These are phyloP conservation scores for Letharia lupina DNA, from an alignment of 495 filamentous ascomycete species.

Conservation along the genomic window DNA sequence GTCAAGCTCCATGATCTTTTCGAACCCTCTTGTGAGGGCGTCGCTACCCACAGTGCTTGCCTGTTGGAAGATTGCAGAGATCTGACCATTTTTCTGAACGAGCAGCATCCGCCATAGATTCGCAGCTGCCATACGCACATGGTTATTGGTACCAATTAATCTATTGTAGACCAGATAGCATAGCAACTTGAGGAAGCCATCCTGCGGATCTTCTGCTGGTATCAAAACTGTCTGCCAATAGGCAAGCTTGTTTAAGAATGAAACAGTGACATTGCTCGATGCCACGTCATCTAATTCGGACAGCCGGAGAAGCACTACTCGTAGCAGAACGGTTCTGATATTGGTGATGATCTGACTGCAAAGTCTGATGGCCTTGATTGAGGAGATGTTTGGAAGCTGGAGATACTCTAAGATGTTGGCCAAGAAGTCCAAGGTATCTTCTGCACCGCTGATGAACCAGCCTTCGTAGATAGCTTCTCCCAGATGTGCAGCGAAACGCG, in stretches of 20 bases:
- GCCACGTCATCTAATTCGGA: conserved; percentile 69
- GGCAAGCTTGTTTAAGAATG: conserved; percentile 70
- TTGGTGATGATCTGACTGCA: conserved; percentile 70
- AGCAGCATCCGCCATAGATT: conserved; percentile 83
- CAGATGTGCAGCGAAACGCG: conserved; percentile 68
- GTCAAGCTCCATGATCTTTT: conserved; percentile 76
- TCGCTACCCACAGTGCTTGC: conserved; percentile 60
- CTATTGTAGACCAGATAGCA: conserved; percentile 87
- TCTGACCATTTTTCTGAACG: conserved; percentile 87
- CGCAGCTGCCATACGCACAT: conserved; percentile 67
- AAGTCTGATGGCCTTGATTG: conserved; percentile 75
- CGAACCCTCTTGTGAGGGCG: conserved; percentile 67
- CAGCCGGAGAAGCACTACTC: conserved; percentile 66
- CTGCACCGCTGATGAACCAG: conserved; percentile 84
- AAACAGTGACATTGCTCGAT: conserved; percentile 48
- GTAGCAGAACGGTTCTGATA: conserved; percentile 66
- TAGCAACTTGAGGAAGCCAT: conserved; percentile 67
- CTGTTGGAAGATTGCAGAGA: conserved; percentile 59
- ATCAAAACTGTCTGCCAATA: conserved; percentile 94
- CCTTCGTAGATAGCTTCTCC: conserved; percentile 89
- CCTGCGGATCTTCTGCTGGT: conserved; percentile 63
- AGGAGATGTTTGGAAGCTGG: conserved; percentile 72
- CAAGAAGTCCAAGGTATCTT: conserved; percentile 75
- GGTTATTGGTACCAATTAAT: conserved; percentile 53
- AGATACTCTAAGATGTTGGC: conserved; percentile 79